phyloP scores from a whole-genome alignment of 805 yeast genomes.

The Yamadazyma olivae region DNA sequence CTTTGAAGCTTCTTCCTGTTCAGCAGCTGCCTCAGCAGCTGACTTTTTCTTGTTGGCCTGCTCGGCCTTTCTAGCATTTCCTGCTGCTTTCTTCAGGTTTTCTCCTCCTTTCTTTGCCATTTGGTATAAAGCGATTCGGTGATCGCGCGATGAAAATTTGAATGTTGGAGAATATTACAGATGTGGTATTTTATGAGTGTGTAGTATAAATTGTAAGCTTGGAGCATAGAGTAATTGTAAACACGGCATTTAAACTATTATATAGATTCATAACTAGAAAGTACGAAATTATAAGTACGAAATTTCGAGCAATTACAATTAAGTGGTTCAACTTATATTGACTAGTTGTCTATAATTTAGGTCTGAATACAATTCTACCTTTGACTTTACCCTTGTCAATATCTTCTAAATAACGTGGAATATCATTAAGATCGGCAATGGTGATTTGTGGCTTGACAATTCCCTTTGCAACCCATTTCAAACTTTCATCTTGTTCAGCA shows the following conservation, averaged over 20 bases:
- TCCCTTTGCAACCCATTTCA: constrained; percentile 41
- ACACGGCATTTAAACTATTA: too few species aligned
- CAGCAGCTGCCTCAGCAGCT: constrained; percentile 45
- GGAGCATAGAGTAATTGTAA: too few species aligned
- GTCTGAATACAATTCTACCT: constrained; percentile 41
- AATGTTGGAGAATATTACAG: too few species aligned
- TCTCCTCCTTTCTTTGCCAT: constrained; percentile 52
- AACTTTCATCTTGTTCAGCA: constrained; percentile 39
- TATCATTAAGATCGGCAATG: constrained; percentile 26
- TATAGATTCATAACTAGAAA: too few species aligned
- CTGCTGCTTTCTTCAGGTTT: constrained; percentile 57
- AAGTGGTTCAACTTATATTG: too few species aligned
- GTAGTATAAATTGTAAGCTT: too few species aligned
- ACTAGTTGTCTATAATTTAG: too few species aligned
- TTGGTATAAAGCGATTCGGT: neutral
- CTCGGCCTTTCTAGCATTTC: constrained; percentile 67
- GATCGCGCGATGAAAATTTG: too few species aligned
- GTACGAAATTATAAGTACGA: too few species aligned
- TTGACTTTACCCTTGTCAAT: constrained; percentile 35
- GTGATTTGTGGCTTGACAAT: constrained; percentile 34
- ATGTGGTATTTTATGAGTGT: too few species aligned
- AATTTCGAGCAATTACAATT: too few species aligned
- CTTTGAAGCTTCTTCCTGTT: constrained; percentile 54
- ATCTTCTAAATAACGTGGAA: constrained; percentile 33
- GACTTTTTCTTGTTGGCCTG: constrained; percentile 55